phyloP scores from a whole-genome alignment of 192 early-diverging fungal genomes.

The Fimicolochytrium jonesii region DNA sequence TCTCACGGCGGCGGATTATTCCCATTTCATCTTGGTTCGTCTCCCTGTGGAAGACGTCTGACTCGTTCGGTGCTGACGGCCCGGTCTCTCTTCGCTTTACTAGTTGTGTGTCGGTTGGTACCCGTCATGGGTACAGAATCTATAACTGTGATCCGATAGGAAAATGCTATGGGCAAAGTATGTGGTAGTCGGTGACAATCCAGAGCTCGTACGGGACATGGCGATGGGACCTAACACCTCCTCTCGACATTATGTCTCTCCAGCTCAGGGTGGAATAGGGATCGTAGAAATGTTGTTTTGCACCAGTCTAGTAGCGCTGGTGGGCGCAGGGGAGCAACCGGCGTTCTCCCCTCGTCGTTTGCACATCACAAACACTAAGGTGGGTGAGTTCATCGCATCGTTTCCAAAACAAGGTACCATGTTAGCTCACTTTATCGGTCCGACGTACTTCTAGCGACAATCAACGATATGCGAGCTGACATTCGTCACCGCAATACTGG shows the following conservation, averaged over 20 bases:
- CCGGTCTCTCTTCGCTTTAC: too few species aligned
- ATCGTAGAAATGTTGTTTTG: conserved; percentile 98
- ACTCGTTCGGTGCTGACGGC: too few species aligned
- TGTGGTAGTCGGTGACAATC: neutral
- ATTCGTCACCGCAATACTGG: conserved; percentile 86
- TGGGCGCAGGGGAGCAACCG: conserved; percentile 89
- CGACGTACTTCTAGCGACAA: conserved; percentile 60
- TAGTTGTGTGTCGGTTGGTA: conserved; percentile 84
- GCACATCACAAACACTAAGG: conserved; percentile 97
- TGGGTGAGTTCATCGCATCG: conserved; percentile 29
- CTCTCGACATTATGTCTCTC: neutral
- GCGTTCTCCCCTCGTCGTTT: conserved; percentile 80
- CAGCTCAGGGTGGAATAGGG: conserved; percentile 83
- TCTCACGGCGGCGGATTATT: too few species aligned
- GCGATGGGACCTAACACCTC: neutral
- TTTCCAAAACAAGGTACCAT: neutral
- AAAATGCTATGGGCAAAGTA: conserved; percentile 84
- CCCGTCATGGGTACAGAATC: conserved; percentile 83
- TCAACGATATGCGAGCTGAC: conserved; percentile 97
- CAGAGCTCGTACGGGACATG: too few species aligned
- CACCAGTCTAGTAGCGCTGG: conserved; percentile 93
- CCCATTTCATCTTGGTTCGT: too few species aligned
- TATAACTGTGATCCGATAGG: conserved; percentile 98
- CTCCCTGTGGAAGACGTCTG: too few species aligned
- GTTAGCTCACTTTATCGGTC: neutral